Evolutionary conservation across 140 eudicot species (phyloP), one percentile per base, ranked within the genome.

Genomic region (Flaveria floridana): DNA sequence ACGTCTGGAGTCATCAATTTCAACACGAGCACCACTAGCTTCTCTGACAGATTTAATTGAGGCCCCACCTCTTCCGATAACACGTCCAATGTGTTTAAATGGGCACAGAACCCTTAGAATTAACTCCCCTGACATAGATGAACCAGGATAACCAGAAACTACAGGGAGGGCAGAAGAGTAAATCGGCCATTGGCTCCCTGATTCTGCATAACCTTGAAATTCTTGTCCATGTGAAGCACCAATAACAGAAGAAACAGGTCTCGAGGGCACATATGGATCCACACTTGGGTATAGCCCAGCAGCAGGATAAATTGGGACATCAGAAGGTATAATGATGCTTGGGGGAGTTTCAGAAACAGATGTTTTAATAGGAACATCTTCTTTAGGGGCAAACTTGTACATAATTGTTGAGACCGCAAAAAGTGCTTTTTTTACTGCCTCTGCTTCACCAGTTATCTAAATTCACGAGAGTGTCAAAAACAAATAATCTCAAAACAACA

Each of bases 261-360:
- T 84, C 2, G 90, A 73, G 28, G 89, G 84, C 15, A 87, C 71
- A 11, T 88, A 65, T 11, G 91, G 86, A 79, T 91, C 97, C 25
- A 86, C 86, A 70, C 80, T 52, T 23, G 85, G 85, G 83, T 88
- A 95, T 67, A 88, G 70, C 52, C 97, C 99, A 66, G 80, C 65
- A 46, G 86, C 85, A 66, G 91, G 86, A 55, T 87, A 95, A 9
- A 95, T 64, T 10, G 97, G 96, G 70, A 91, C 77, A 78, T 95
- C 99, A 52, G 99, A 86, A n/a, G 99, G 95, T 26, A 95, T 88
- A 28, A 95, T 88, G 84, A 95, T 91, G 84, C 85, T 88, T 19
- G 96, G 96, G 6, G 84, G 89, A 56, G 68, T 75, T 76, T 95
- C 97, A 1, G 87, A 84, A 46, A 95, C 84, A 6, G 89, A 72